Conservation (phyloP, 805 yeast genomes). For the Brettanomyces anomalus region DNA sequence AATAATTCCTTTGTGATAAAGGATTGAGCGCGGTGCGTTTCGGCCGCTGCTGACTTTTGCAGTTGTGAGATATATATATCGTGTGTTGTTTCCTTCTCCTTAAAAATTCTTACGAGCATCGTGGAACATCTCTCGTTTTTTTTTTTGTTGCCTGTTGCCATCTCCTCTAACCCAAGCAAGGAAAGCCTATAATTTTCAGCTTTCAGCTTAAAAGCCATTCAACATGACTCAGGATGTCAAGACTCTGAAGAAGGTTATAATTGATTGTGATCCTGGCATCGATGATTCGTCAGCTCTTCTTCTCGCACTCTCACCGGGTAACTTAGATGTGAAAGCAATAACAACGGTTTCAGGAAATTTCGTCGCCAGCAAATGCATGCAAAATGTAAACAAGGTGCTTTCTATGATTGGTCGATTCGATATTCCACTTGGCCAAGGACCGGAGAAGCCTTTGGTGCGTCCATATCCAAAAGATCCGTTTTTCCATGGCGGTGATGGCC, state of each 20-base stretch:
- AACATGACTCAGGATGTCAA: background rate
- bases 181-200: too few species aligned
- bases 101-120: too few species aligned
- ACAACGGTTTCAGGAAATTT: constrained; percentile 23
- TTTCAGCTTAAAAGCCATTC: too few species aligned
- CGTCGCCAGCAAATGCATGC: constrained; percentile 14
- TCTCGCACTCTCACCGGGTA: constrained; percentile 16
- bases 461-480: constrained; percentile 21
- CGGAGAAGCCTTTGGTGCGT: constrained; percentile 19
- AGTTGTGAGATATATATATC: background rate
- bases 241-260: constrained; percentile 10
- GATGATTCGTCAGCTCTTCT: constrained; percentile 20
- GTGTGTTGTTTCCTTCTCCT: too few species aligned
- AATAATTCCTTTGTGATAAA: too few species aligned
- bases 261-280: constrained; percentile 23
- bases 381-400: constrained; percentile 14
- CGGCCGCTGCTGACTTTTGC: too few species aligned
- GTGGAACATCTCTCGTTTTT: too few species aligned
- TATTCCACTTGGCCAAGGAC: constrained; percentile 21
- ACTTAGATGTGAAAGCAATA: constrained; percentile 18
- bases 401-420: constrained; percentile 13
- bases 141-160: too few species aligned
- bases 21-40: too few species aligned
- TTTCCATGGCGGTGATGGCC: constrained; percentile 19
- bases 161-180: too few species aligned